Conservation (phyloP, 225 moss, liverwort and hornwort species). For the Thuidium tamariscinum region DNA sequence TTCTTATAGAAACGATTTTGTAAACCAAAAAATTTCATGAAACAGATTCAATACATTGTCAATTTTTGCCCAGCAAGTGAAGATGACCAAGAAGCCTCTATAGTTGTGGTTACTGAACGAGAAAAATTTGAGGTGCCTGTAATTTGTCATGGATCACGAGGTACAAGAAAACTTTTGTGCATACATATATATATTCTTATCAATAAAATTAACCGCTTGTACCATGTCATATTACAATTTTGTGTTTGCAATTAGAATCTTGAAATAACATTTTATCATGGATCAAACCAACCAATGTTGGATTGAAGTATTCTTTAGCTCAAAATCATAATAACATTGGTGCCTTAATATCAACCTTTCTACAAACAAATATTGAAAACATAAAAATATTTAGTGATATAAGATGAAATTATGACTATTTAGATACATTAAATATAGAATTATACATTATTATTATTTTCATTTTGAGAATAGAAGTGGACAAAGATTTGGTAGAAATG, state of each 20-base stretch:
- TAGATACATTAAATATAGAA: neutral
- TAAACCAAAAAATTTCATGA: neutral
- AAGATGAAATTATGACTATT: no score
- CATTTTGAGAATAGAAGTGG: no score
- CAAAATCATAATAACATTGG: neutral
- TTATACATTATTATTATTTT: neutral
- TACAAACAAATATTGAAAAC: neutral
- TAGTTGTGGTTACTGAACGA: conserved; percentile 75
- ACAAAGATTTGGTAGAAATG: neutral
- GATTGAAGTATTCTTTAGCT: neutral
- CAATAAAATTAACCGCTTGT: neutral
- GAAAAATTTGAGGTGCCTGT: conserved; percentile 80
- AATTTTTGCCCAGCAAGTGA: conserved; percentile 81
- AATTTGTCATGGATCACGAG: conserved; percentile 73
- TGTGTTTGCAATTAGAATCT: neutral
- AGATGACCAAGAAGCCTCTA: conserved; percentile 52
- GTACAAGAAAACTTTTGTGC: conserved; percentile 10
- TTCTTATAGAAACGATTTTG: neutral
- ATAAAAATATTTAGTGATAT: no score
- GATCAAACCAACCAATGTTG: neutral
- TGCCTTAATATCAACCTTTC: neutral
- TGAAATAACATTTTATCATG: neutral
- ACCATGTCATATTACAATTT: neutral
- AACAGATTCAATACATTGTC: conserved; percentile 56
- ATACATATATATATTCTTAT: neutral